Evolutionary conservation across 805 yeast species (phyloP).

Genomic region (Yamadazyma phyllophila): DNA sequence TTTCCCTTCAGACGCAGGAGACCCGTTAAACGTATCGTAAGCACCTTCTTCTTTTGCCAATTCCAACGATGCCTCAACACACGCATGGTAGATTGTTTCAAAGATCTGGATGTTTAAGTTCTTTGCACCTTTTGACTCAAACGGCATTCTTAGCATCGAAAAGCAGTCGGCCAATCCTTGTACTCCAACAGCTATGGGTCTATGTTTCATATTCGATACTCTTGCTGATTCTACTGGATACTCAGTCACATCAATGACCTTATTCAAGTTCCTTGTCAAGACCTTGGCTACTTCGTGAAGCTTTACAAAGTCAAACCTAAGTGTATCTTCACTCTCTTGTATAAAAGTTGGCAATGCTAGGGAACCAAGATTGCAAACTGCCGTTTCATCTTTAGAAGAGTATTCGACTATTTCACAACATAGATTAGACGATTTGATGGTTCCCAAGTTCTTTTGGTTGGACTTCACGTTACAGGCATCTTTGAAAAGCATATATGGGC

Average conservation of each 20-base stretch:
- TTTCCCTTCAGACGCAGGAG: conserved; percentile 85
- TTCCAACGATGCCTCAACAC: conserved; percentile 84
- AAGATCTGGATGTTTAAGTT: conserved; percentile 78
- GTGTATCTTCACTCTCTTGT: conserved; percentile 30
- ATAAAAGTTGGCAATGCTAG: conserved; percentile 83
- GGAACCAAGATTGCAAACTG: conserved; percentile 94
- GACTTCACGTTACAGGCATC: conserved; percentile 86
- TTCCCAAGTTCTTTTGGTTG: conserved; percentile 89
- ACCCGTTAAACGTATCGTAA: conserved; percentile 73
- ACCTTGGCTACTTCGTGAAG: conserved; percentile 78
- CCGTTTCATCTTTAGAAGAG: conserved; percentile 88
- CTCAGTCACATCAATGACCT: conserved; percentile 76
- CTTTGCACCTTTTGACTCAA: conserved; percentile 79
- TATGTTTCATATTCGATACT: conserved; percentile 71
- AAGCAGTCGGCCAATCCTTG: conserved; percentile 94
- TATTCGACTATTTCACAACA: conserved; percentile 95
- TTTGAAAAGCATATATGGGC: conserved; percentile 91
- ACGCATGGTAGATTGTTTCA: conserved; percentile 94
- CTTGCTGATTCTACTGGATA: conserved; percentile 83
- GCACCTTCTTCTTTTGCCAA: conserved; percentile 68
- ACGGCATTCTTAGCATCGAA: conserved; percentile 76
- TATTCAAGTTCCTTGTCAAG: conserved; percentile 73
- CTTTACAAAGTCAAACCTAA: conserved; percentile 65
- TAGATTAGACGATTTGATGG: conserved; percentile 87
- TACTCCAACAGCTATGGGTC: conserved; percentile 98